A percentile compares a stretch with the other conserved stretches of the same genome.
These are phyloP conservation scores for Stagonosporopsis rhizophila DNA, from an alignment of 2,329 filamentous ascomycete species.

Conservation along the genomic window DNA sequence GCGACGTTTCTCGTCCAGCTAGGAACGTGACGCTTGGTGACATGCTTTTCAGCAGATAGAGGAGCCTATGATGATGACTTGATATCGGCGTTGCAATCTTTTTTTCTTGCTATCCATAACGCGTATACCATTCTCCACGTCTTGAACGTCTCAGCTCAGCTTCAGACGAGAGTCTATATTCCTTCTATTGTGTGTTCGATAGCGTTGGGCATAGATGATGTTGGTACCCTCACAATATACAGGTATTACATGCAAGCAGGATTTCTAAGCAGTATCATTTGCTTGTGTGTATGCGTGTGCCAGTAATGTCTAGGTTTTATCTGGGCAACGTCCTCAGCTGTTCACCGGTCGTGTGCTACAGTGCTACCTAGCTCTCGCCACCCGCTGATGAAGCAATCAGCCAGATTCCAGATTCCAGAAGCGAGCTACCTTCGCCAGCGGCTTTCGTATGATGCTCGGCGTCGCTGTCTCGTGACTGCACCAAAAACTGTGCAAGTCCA, in stretches of 20 bases:
- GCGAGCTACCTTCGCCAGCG: neutral
- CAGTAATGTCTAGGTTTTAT: conserved; percentile 6
- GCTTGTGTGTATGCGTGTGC: conserved; percentile 7
- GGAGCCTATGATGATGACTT: neutral
- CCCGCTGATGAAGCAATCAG: conserved; percentile 1
- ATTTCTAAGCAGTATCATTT: neutral
- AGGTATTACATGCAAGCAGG: conserved; percentile 6
- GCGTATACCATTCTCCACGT: conserved; percentile 17
- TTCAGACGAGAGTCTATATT: neutral
- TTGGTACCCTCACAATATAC: conserved; percentile 3
- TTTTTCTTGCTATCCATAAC: neutral
- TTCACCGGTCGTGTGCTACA: conserved; percentile 29
- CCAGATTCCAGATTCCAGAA: neutral
- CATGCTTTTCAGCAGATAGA: conserved; percentile 39
- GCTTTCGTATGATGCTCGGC: neutral
- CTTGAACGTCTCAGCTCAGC: neutral
- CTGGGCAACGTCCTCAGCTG: conserved; percentile 20
- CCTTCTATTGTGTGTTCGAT: neutral
- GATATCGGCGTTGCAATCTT: neutral
- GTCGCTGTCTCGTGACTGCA: neutral
- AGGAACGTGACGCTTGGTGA: conserved; percentile 43
- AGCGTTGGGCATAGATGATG: neutral
- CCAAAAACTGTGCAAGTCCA: neutral
- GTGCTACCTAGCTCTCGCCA: conserved; percentile 1
- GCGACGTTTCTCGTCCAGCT: conserved; percentile 39